Conservation (phyloP, 1,284 basidiomycete species). For the Leccinum griseonigrum region DNA sequence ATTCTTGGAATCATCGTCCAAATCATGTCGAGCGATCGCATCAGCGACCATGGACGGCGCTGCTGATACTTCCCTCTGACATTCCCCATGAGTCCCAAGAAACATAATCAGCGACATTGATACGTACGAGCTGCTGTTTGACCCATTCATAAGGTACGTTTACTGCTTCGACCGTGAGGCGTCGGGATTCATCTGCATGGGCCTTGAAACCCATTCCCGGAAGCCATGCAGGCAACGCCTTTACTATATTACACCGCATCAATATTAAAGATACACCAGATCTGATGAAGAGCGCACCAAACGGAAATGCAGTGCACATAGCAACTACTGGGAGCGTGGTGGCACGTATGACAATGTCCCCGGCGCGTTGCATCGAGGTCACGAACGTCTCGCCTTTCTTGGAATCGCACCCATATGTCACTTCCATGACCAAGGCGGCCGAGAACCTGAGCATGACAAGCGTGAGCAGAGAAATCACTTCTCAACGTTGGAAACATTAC, state of each 20-base stretch:
- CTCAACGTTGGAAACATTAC: not conserved
- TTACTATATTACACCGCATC: not conserved
- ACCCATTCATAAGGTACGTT: not conserved
- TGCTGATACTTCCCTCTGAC: slow-evolving; percentile 9
- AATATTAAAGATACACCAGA: no score
- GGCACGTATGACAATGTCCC: not conserved
- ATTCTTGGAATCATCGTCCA: not conserved
- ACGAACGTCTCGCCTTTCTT: not conserved
- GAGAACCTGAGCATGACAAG: not conserved
- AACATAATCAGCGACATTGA: not conserved
- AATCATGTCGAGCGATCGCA: slow-evolving; percentile 8
- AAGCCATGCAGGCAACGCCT: not conserved
- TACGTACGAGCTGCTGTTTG: not conserved
- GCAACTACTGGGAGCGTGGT: not conserved
- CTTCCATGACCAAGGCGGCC: not conserved
- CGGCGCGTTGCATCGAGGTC: not conserved
- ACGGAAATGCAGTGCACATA: not conserved
- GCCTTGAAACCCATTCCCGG: not conserved
- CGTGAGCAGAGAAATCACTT: not conserved
- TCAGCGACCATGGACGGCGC: slow-evolving; percentile 20
- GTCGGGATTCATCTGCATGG: not conserved
- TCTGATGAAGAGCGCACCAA: not conserved
- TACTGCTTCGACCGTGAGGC: not conserved
- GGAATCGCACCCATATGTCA: not conserved
- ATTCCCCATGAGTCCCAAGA: not conserved